Evolutionary conservation across 441 rosid species (phyloP).

Genomic region (Jatropha multifida): DNA sequence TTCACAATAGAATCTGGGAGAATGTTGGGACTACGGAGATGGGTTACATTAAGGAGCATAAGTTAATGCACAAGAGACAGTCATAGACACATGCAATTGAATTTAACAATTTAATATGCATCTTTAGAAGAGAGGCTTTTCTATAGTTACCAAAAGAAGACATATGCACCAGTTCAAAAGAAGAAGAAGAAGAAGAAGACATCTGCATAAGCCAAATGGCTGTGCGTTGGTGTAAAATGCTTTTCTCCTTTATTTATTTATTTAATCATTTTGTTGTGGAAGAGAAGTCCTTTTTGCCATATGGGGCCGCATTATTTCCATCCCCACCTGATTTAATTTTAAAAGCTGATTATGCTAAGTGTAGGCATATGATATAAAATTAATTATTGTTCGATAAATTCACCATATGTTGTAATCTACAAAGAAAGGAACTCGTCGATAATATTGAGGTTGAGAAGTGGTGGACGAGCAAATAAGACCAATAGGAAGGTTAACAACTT

Average conservation of each 20-base stretch:
- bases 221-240: background rate
- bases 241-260: background rate
- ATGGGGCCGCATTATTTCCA: background rate
- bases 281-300: background rate
- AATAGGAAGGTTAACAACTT: background rate
- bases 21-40: background rate
- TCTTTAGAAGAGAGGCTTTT: background rate
- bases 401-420: background rate
- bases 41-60: background rate
- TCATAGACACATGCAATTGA: background rate
- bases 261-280: no score
- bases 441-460: background rate
- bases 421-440: background rate
- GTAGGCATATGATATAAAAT: background rate
- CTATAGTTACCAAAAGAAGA: background rate
- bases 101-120: background rate
- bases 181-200: no score
- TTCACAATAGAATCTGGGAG: background rate
- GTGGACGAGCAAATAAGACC: background rate
- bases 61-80: background rate
- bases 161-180: no score
- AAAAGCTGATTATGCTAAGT: background rate
- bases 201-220: conserved; percentile 1
- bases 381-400: background rate
- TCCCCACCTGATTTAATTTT: no score